Base-by-base conservation (phyloP, 768 basidiomycete genomes). In the Tubosaeta sp. region DNA sequence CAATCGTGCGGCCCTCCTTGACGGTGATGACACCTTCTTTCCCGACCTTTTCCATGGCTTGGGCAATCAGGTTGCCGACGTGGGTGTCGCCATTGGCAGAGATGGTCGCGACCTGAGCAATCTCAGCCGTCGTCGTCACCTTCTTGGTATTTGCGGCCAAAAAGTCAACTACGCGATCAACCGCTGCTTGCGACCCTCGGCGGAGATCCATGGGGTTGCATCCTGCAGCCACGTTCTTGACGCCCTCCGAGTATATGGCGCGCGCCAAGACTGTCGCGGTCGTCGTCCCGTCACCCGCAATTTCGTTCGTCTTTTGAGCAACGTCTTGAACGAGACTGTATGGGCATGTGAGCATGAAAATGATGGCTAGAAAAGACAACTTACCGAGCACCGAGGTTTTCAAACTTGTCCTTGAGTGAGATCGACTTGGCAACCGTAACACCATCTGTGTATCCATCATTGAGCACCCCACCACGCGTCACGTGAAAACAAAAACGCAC, bases 181-280 rank as follows among this genome's bases (percentile, higher is more conserved):
- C 95, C 44, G 95, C 95, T 10, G 92, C 91, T 68, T 99, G 95
- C 10, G 95, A 85, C 47, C 95, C 95, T n/a, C 95, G 86, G 56
- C 95, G 92, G 54, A 98, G 90, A 75, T 99, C 95, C 95, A 97
- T 99, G 12, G 95, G 95, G 76, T 95, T 97, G 80, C 95, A 99
- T 4, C 95, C 95, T 10, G 95, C 95, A 19, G 95, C 95, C 53
- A 98, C 95, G 64, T 98, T 98, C 79, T 97, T 97, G 64, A 97
- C 95, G 71, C 95, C 95, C 72, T 99, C 95, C 0, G 93, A 82
- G 76, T 97, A 99, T 73, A 99, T 97, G 51, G 95, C 94, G 50
- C 93, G 90, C 10, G 95, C 91, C 52, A 97, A 85, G 48, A 97
- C 95, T 33, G 95, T 97, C 5, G 95, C 94, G 14, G 95, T 99